Evolutionary conservation across 139 green algal species (phyloP).

Genomic region (Micractinium conductrix): DNA sequence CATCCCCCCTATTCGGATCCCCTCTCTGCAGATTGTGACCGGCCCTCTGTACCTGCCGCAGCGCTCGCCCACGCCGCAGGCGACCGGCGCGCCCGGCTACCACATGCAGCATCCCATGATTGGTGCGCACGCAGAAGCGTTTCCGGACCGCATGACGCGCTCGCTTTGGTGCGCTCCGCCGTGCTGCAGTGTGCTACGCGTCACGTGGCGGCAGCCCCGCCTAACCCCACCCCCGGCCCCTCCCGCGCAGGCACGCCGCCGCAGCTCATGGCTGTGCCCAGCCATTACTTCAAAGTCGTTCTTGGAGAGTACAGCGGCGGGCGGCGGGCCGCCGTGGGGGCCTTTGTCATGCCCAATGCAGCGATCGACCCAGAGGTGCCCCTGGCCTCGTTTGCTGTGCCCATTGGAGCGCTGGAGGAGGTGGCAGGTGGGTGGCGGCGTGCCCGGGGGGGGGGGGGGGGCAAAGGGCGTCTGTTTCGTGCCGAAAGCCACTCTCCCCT

Average conservation of each 20-base stretch:
- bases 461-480: too few species aligned
- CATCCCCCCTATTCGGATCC: too few species aligned
- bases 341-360: slow-evolving; percentile 89
- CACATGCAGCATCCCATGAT: slow-evolving; percentile 78
- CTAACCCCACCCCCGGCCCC: not conserved
- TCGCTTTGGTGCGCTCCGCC: too few species aligned
- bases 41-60: slow-evolving; percentile 82
- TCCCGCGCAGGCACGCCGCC: slow-evolving; percentile 70
- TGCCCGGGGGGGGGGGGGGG: too few species aligned
- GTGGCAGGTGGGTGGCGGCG: slow-evolving; percentile 71
- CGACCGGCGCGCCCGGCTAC: slow-evolving; percentile 48
- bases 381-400: slow-evolving; percentile 80
- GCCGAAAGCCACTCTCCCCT: too few species aligned
- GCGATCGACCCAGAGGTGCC: slow-evolving; percentile 73
- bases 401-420: slow-evolving; percentile 76
- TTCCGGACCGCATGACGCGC: too few species aligned
- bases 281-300: slow-evolving; percentile 93
- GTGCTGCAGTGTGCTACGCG: too few species aligned
- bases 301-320: slow-evolving; percentile 45
- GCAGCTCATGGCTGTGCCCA: slow-evolving; percentile 86
- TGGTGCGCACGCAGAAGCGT: too few species aligned
- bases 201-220: too few species aligned
- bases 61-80: not conserved
- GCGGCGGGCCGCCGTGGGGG: slow-evolving; percentile 59
- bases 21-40: not conserved